Base-by-base conservation (phyloP, 352 stramenopile species). In the Detonula confervacea region DNA sequence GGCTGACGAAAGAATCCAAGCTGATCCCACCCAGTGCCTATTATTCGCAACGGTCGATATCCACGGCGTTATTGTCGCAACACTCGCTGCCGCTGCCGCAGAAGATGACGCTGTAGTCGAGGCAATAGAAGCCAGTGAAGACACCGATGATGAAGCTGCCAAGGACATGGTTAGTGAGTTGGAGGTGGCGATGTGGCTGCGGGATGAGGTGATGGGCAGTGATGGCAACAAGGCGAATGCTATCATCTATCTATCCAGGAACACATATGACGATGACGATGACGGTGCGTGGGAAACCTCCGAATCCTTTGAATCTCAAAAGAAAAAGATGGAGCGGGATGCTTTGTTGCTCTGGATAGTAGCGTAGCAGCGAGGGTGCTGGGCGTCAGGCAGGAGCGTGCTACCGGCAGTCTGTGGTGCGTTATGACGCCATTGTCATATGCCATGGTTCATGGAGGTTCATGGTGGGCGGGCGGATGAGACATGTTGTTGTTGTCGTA, bases 1-100 rank as follows among this genome's bases (percentile, higher is more conserved):
- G 12, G 77, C 81, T 20, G 83, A 90, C 1, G 73, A 86, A 59
- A 87, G 44, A 20, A 92, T 77, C 86, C 83, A 90, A 30, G 68
- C 59, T 7, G 69, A 66, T 49, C 83, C 86, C 16, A 92, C 77
- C 18, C 81, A 66, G 65, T 74, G 33, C 49, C 57, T 51, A 59
- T 85, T 83, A n/a, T 56, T 74, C 16, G 74, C 52, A 29, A 86
- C 73, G 12, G 69, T 51, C 44, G 74, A 54, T 55, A 74, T 22
- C 63, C 57, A 59, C 49, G 54, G 70, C 18, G 72, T 68, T 24
- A 66, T 59, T 14, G 56, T 12, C 22, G 59, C 29, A n/a, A 33
- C 33, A 18, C 37, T 37, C 4, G 46, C 47, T 29, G 24, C 30
- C 14, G 30, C 57, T 25, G 27, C 22, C 12, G 54, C 29, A 7